These are phyloP conservation scores for Metahyphopichia silvanorum DNA, from an alignment of 805 yeast species.

Conservation along the genomic window DNA sequence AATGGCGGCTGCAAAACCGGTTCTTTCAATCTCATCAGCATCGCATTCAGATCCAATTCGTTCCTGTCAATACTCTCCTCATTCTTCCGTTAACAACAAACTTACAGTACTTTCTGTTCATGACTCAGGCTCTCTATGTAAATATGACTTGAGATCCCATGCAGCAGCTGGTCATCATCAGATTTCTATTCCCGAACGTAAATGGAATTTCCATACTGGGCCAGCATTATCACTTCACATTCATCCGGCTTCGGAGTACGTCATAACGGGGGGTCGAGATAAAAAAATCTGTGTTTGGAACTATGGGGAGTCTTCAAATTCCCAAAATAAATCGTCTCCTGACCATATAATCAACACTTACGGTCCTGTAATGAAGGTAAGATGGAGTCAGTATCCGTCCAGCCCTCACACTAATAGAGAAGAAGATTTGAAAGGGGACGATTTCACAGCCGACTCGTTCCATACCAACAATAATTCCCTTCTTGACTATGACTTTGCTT, in stretches of 20 bases:
- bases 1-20: constrained; percentile 43
- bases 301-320: constrained; percentile 24
- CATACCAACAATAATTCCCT: constrained; percentile 25
- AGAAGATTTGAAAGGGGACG: constrained; percentile 7
- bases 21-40: constrained; percentile 41
- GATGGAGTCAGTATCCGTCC: constrained; percentile 48
- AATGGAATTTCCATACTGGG: constrained; percentile 85
- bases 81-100: constrained; percentile 43
- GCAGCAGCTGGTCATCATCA: constrained; percentile 7
- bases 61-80: constrained; percentile 51
- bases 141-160: constrained; percentile 70
- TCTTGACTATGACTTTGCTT: constrained; percentile 64
- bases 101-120: constrained; percentile 67
- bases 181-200: constrained; percentile 57
- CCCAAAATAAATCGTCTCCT: constrained; percentile 40
- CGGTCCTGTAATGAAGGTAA: constrained; percentile 72
- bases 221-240: constrained; percentile 87
- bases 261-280: constrained; percentile 92
- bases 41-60: constrained; percentile 72
- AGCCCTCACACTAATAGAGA: constrained; percentile 10
- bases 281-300: constrained; percentile 77
- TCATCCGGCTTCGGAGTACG: constrained; percentile 79
- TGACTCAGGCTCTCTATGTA: constrained; percentile 84
- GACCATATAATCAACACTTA: constrained; percentile 72
- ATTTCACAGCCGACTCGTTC: constrained; percentile 9